Conservation (phyloP, 2,329 filamentous ascomycete species). For the Paradendryphiella salina region DNA sequence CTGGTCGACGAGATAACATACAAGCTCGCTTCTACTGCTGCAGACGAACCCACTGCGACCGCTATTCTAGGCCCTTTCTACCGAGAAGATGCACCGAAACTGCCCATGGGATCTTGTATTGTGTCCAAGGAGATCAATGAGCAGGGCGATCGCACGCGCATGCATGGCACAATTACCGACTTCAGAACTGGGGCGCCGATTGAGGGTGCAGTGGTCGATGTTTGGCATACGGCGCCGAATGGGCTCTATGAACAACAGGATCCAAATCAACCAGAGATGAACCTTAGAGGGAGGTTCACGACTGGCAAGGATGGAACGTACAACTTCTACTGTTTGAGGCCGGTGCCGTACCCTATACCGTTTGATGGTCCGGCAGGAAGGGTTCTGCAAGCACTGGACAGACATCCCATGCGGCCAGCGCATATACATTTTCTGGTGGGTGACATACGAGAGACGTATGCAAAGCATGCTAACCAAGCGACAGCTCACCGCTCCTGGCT, state of each 20-base stretch:
- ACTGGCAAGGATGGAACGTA: constrained; percentile 69
- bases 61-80: constrained; percentile 87
- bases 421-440: constrained; percentile 66
- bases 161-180: constrained; percentile 65
- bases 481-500: constrained; percentile 59
- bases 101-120: constrained; percentile 71
- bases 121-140: constrained; percentile 51
- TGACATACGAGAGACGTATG: background rate
- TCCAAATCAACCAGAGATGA: constrained; percentile 68
- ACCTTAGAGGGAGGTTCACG: constrained; percentile 71
- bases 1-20: constrained; percentile 79
- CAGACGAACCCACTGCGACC: constrained; percentile 64
- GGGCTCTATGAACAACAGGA: constrained; percentile 72
- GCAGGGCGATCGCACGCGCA: constrained; percentile 61
- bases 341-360: constrained; percentile 58
- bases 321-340: constrained; percentile 49
- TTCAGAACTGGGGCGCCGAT: constrained; percentile 66
- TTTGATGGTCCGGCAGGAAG: constrained; percentile 63
- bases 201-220: constrained; percentile 67
- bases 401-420: constrained; percentile 64
- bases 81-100: constrained; percentile 70
- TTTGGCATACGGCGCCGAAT: constrained; percentile 81
- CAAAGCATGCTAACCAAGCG: constrained; percentile 1
- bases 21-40: constrained; percentile 60
- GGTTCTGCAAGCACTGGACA: constrained; percentile 61